Evolutionary conservation across 345 rosid genomes (phyloP), one percentile per base, ranked within the genome.

Genomic region (Kernera saxatilis): DNA sequence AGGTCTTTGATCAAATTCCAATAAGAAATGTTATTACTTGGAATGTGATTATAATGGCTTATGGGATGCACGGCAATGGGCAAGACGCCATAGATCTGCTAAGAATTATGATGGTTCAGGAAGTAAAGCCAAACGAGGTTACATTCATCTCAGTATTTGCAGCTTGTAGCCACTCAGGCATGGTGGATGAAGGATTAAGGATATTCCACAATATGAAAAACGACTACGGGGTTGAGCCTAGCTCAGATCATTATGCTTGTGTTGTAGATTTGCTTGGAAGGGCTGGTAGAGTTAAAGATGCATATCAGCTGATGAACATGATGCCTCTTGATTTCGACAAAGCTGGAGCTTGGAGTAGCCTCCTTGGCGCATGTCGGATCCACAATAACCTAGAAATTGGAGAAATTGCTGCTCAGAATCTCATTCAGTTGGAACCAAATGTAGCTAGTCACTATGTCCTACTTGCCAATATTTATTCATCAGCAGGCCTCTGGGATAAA

Each of bases 61-160:
- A 86, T 73, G 98, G 98, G 57, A 91, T 91, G 94, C 96, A 89
- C 55, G 98, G 96, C 41, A 82, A 84, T 41, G 96, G 92, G 17
- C 53, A 69, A 63, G 94, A 80, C 35, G 96, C 97, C 32, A 72
- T 89, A 66, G 76, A 83, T 46, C 73, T 89, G 58, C 87, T 93
- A 70, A 75, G 64, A 26, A 70, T 39, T 57, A 87, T 93, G 97
- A 79, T 61, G 26, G 67, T 1, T 43, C 64, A 62, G 51, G 79
- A 52, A 59, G 82, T 81, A 43, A 89, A 85, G 75, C 97, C 95
- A 44, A 93, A 82, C 81, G 90, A 77, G 63, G 84, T 91, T 53
- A 91, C 97, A 46, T 89, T 87, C 64, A 79, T 91, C 55, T 83
- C 97, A 48, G 27, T 88, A 15, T 82, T 91, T 77, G 91, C 94